Percentiles rank a stretch among this genome's conserved stretches.
Evolutionary conservation across 352 stramenopile species (phyloP).

Genomic region (Phytopythium ostracodes): DNA sequence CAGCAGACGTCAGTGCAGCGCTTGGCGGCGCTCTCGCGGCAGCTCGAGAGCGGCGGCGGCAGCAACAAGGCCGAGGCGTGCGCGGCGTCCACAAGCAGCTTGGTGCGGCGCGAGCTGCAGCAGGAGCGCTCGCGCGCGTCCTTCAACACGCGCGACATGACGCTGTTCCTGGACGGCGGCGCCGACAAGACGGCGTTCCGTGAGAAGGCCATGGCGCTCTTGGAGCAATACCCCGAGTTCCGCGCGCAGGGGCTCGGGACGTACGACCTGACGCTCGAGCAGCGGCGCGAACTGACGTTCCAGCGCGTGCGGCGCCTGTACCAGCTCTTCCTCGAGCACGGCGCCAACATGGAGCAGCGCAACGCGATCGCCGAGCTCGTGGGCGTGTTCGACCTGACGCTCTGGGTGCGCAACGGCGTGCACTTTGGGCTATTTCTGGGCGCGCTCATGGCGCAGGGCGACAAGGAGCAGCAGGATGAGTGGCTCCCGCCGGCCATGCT

Average conservation of each 20-base stretch:
- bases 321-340: constrained; percentile 57
- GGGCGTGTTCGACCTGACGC: constrained; percentile 60
- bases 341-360: constrained; percentile 44
- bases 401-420: constrained; percentile 74
- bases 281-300: constrained; percentile 48
- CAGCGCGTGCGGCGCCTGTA: constrained; percentile 53
- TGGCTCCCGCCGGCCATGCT: constrained; percentile 74
- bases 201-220: constrained; percentile 43
- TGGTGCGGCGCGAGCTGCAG: constrained; percentile 41
- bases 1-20: constrained; percentile 22
- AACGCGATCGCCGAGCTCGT: constrained; percentile 57
- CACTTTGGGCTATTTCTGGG: constrained; percentile 84
- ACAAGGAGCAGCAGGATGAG: constrained; percentile 77
- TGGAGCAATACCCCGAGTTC: constrained; percentile 48
- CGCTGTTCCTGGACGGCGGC: constrained; percentile 56
- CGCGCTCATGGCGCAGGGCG: constrained; percentile 67
- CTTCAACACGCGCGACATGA: constrained; percentile 55
- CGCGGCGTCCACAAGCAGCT: constrained; percentile 37
- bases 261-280: constrained; percentile 49
- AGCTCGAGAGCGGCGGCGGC: constrained; percentile 23
- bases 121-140: constrained; percentile 40
- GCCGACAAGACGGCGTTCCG: constrained; percentile 35
- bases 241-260: constrained; percentile 19
- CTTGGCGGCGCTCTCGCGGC: constrained; percentile 44
- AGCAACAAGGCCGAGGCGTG: constrained; percentile 7